phyloP scores from a whole-genome alignment of 2,329 filamentous ascomycete species.

The Cladobotryum mycophilum region DNA sequence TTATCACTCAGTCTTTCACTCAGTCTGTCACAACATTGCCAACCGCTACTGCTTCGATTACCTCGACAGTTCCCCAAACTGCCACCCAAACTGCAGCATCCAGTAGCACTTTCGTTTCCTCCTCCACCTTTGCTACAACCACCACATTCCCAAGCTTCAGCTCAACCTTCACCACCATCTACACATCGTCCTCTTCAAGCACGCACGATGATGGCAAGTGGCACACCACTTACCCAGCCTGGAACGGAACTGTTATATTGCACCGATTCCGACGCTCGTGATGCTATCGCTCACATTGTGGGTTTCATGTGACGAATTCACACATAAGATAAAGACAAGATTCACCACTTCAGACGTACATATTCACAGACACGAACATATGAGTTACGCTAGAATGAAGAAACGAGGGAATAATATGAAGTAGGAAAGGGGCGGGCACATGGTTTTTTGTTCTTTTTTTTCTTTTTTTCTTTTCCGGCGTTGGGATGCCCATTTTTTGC shows the following conservation, averaged over 20 bases:
- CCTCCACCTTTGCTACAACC: constrained; percentile 11
- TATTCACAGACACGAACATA: constrained; percentile 3
- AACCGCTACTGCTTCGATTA: background rate
- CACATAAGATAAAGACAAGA: background rate
- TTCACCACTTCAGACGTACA: constrained; percentile 4
- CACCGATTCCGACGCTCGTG: background rate
- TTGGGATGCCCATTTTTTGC: background rate
- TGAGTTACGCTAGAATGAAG: no score
- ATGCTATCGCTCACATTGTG: no score
- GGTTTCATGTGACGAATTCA: no score
- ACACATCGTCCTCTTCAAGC: constrained; percentile 17
- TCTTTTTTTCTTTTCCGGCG: background rate
- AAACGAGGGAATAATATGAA: no score
- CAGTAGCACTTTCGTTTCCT: constrained; percentile 8
- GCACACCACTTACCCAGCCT: constrained; percentile 40
- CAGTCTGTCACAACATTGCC: background rate
- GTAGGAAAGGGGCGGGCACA: background rate
- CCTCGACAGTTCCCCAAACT: background rate
- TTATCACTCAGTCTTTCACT: no score
- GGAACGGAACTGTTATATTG: constrained; percentile 31
- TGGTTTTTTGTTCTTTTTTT: background rate
- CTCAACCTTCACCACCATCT: constrained; percentile 14
- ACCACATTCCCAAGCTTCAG: constrained; percentile 11
- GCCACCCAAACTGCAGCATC: background rate
- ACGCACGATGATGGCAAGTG: constrained; percentile 38